These are phyloP conservation scores for Cerrena zonata DNA, from an alignment of 1,284 basidiomycete species.

Conservation along the genomic window DNA sequence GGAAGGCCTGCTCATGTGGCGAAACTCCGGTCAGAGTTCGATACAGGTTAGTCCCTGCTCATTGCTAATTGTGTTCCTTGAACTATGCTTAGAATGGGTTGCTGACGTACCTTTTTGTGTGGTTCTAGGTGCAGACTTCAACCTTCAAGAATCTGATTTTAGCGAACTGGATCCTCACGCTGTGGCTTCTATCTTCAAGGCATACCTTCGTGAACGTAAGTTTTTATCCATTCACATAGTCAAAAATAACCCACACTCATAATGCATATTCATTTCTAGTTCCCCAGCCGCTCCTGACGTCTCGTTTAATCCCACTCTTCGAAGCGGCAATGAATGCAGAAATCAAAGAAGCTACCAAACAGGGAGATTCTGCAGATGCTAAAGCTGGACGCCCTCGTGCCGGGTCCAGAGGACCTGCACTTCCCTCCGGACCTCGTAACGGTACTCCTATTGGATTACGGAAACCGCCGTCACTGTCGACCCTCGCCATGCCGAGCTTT, in stretches of 20 bases:
- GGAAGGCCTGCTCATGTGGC: conserved; percentile 72
- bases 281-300: conserved; percentile 76
- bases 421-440: conserved; percentile 38
- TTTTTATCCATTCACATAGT: conserved; percentile 13
- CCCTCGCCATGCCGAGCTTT: conserved; percentile 65
- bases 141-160: conserved; percentile 68
- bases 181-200: conserved; percentile 81
- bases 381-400: conserved; percentile 5
- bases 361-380: conserved; percentile 20
- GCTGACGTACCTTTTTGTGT: background rate
- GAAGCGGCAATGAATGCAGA: conserved; percentile 67
- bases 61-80: no score
- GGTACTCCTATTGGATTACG: conserved; percentile 44
- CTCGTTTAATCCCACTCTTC: conserved; percentile 62
- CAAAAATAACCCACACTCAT: conserved; percentile 6
- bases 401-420: conserved; percentile 21
- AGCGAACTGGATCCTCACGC: conserved; percentile 87
- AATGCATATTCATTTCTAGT: conserved; percentile 40
- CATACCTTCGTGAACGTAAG: conserved; percentile 74
- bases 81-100: conserved; percentile 4
- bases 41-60: conserved; percentile 53
- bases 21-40: conserved; percentile 75
- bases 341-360: conserved; percentile 30
- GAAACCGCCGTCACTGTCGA: conserved; percentile 73
- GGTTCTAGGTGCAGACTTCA: conserved; percentile 72